Evolutionary conservation across 805 yeast genomes (phyloP).

Genomic region (Lachancea cidri): DNA sequence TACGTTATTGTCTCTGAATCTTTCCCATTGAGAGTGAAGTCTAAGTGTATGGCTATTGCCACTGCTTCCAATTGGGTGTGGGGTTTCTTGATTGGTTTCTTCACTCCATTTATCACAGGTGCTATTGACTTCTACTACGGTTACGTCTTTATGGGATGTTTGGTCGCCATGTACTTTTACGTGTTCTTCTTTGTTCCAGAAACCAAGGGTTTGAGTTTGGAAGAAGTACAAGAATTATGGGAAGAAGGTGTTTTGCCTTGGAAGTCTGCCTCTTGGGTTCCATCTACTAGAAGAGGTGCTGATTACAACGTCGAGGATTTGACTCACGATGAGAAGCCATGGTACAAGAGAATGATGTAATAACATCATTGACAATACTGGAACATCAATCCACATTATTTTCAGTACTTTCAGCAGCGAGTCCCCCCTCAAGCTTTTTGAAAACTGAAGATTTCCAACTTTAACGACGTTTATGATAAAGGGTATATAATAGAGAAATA

Average conservation of each 20-base stretch:
- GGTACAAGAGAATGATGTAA: conserved; percentile 19
- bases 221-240: conserved; percentile 66
- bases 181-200: conserved; percentile 67
- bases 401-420: not conserved
- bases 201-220: conserved; percentile 73
- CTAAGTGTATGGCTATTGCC: conserved; percentile 51
- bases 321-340: conserved; percentile 24
- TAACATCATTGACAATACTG: not conserved
- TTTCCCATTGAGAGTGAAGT: conserved; percentile 66
- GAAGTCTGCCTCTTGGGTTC: conserved; percentile 45
- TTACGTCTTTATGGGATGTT: conserved; percentile 51
- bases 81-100: conserved; percentile 62
- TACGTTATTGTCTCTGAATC: conserved; percentile 63
- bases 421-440: not conserved
- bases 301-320: conserved; percentile 22
- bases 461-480: not conserved
- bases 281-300: conserved; percentile 36
- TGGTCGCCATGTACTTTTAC: conserved; percentile 50
- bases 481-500: not conserved
- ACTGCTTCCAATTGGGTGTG: conserved; percentile 59
- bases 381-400: not conserved
- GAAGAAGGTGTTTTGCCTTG: conserved; percentile 37
- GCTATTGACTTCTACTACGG: conserved; percentile 67
- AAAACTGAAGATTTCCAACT: not conserved
- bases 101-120: conserved; percentile 63